Evolutionary conservation across 2,329 filamentous ascomycete species (phyloP).

Genomic region (Nannizziopsis barbatae): DNA sequence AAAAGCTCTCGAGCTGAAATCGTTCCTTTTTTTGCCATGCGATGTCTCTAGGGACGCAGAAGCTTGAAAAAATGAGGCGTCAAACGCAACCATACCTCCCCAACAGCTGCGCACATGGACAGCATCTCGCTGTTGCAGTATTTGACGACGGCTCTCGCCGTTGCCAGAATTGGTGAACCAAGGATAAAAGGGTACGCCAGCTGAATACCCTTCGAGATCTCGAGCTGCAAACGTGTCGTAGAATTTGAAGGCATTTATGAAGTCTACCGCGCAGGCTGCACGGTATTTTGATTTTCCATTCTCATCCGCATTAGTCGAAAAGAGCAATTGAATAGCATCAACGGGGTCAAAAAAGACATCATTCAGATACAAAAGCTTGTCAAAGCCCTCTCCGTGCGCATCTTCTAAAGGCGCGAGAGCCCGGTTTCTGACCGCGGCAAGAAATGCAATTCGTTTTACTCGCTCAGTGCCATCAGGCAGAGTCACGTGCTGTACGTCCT

Average conservation of each 20-base stretch:
- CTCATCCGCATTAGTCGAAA: constrained; percentile 45
- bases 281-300: constrained; percentile 50
- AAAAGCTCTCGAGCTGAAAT: constrained; percentile 20
- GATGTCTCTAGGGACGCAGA: constrained; percentile 12
- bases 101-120: constrained; percentile 64
- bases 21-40: constrained; percentile 2
- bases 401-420: constrained; percentile 53
- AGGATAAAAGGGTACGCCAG: constrained; percentile 61
- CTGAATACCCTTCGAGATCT: constrained; percentile 56
- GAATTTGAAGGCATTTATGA: constrained; percentile 60
- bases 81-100: constrained; percentile 58
- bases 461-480: constrained; percentile 52
- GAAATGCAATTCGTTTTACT: constrained; percentile 62
- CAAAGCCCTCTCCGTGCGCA: constrained; percentile 35
- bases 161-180: constrained; percentile 50
- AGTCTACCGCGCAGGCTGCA: constrained; percentile 65
- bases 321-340: constrained; percentile 51
- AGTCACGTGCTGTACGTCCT: constrained; percentile 47
- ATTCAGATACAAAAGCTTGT: constrained; percentile 53
- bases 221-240: constrained; percentile 68
- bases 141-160: constrained; percentile 49
- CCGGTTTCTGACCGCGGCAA: constrained; percentile 61
- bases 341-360: constrained; percentile 54
- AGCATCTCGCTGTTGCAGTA: constrained; percentile 46
- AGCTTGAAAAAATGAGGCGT: constrained; percentile 37